These are phyloP conservation scores for Secale cereale DNA, from an alignment of 176 grass and related monocot species.

Conservation along the genomic window DNA sequence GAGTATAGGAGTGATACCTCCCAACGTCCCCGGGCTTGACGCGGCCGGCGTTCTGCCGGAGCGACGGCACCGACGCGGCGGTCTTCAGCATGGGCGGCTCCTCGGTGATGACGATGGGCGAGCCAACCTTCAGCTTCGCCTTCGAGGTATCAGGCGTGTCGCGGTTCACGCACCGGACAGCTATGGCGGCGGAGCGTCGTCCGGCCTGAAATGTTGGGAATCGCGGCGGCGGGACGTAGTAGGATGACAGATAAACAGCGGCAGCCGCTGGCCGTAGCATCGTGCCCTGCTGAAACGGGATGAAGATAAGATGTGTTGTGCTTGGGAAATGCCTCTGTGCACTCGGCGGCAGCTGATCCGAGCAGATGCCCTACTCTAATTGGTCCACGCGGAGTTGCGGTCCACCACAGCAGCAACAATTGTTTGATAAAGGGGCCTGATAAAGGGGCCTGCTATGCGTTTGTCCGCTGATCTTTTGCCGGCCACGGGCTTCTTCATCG, in stretches of 20 bases:
- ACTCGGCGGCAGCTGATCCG: neutral
- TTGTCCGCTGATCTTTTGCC: too few relatives aligned
- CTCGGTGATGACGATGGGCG: conserved; percentile 61
- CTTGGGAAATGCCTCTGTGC: neutral
- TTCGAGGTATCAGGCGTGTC: neutral
- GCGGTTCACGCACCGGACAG: conserved; percentile 16
- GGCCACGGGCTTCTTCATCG: too few relatives aligned
- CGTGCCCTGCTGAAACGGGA: neutral
- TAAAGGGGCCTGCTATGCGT: too few relatives aligned
- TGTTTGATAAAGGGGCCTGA: too few relatives aligned
- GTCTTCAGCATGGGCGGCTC: conserved; percentile 69
- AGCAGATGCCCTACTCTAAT: neutral
- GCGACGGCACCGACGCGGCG: conserved; percentile 69
- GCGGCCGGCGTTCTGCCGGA: conserved; percentile 54
- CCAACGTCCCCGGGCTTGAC: conserved; percentile 82
- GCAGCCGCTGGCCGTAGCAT: conserved; percentile 4
- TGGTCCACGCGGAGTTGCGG: neutral
- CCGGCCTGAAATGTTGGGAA: neutral
- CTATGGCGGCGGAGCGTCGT: neutral
- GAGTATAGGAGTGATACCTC: conserved; percentile 25
- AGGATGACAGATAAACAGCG: neutral
- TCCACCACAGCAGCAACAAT: too few relatives aligned
- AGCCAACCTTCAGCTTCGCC: conserved; percentile 51
- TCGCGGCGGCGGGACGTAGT: neutral
- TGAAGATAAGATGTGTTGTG: neutral